Conservation (phyloP, 148 eudicot species). For the Camellia granthamiana region DNA sequence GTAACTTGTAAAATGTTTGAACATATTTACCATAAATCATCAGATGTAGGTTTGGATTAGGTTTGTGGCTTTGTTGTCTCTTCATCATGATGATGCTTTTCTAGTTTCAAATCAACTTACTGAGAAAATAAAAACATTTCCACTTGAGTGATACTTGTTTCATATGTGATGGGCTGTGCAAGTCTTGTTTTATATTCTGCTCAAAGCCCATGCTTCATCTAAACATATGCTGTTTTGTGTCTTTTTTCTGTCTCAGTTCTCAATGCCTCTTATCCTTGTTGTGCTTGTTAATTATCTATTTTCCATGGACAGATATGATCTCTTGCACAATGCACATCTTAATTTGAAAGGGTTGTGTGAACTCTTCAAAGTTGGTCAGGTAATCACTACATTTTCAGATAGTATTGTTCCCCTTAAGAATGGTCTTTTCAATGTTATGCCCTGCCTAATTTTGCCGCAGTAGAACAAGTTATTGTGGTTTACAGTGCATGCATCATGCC, state of each 20-base stretch:
- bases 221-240: no score
- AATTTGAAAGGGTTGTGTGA: slow-evolving; percentile 80
- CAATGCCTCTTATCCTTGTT: no score
- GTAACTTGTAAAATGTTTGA: neutral
- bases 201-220: no score
- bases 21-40: neutral
- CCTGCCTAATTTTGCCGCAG: neutral
- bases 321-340: slow-evolving; percentile 93
- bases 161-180: no score
- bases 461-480: neutral
- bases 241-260: no score
- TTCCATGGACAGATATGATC: slow-evolving; percentile 70
- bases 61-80: neutral
- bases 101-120: neutral
- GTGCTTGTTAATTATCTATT: slow-evolving; percentile 9
- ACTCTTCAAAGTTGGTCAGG: slow-evolving; percentile 96
- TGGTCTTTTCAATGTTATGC: neutral
- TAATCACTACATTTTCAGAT: slow-evolving; percentile 9
- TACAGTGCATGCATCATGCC: neutral
- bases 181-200: no score
- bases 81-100: neutral
- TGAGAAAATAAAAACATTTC: no score
- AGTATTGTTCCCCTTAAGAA: neutral
- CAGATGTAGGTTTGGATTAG: neutral
- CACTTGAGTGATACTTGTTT: no score